Conservation (phyloP, 140 eudicot species). For the Ambrosia hybrid region DNA sequence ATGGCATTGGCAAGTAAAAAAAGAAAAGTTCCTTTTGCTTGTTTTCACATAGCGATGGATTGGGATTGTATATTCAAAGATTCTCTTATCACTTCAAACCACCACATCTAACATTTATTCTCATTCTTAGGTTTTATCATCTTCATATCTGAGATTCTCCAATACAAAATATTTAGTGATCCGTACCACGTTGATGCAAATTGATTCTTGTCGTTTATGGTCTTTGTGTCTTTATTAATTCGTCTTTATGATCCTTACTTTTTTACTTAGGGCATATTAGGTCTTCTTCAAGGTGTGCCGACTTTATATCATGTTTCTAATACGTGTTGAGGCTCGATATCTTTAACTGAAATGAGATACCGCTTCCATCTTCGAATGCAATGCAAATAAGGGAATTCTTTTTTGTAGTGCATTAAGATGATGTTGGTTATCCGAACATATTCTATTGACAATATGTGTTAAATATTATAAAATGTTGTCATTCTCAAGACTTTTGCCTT, state of each 20-base stretch:
- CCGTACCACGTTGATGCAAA: slow-evolving; percentile 28
- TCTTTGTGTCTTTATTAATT: not conserved
- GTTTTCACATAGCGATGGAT: slow-evolving; percentile 31
- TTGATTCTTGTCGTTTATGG: slow-evolving; percentile 24
- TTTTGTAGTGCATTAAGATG: slow-evolving; percentile 14
- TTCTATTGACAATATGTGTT: slow-evolving; percentile 18
- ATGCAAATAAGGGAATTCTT: slow-evolving; percentile 19
- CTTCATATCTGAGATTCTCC: slow-evolving; percentile 11
- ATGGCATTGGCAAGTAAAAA: slow-evolving; percentile 11
- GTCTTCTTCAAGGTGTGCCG: slow-evolving; percentile 21
- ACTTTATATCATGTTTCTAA: slow-evolving; percentile 7
- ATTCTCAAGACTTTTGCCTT: slow-evolving; percentile 3
- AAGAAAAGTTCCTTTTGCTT: slow-evolving; percentile 19
- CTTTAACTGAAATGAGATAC: slow-evolving; percentile 18
- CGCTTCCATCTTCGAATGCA: slow-evolving; percentile 11
- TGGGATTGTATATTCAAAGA: slow-evolving; percentile 49
- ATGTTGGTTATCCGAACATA: slow-evolving; percentile 26
- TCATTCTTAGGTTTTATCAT: slow-evolving; percentile 4
- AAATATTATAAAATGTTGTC: not conserved
- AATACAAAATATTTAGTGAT: slow-evolving; percentile 11
- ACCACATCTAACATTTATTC: slow-evolving; percentile 23
- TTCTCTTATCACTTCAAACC: slow-evolving; percentile 27
- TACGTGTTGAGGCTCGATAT: slow-evolving; percentile 16
- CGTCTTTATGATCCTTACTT: slow-evolving; percentile 16
- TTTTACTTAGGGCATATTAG: slow-evolving; percentile 23